Evolutionary conservation across 129 eudicot species (phyloP), one percentile per base, ranked within the genome.

Genomic region (Chrysanthemum lavandulifolium): DNA sequence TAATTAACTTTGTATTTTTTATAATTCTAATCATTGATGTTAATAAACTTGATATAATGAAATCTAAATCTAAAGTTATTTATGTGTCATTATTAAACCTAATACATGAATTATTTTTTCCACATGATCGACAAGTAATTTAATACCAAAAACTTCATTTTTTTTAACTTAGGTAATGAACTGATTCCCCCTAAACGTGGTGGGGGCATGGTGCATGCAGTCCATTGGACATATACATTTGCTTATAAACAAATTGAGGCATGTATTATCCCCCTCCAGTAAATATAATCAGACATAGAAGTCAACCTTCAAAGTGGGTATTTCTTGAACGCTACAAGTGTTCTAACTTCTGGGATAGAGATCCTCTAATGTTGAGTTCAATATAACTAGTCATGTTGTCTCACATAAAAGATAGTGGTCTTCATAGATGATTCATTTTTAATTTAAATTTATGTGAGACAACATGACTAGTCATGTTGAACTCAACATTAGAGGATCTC

Each of bases 181-280:
- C 3, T 36, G 9, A 5, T 36, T 1, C 45, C 1, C 45, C 2
- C 6, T 36, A 36, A 36, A 36, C 21, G 13, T 65, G 51, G 69
- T 33, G 52, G n/a, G 29, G 50, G 25, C 51, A 64, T 40, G 67
- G 67, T 29, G 47, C 67, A 61, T 61, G 67, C 40, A 18, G 67
- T 61, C 48, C 6, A 61, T 4, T 36, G 43, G 43, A 36, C 43
- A 36, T 36, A 36, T 5, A 10, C 13, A 27, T 27, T 4, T 61
- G 18, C 47, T 61, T 61, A 25, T 36, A 47, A 61, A 27, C 25
- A 61, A 61, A 27, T 29, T 29, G 47, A 61, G 47, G 47, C 47
- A 27, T 61, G 67, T 6, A 61, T 23, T 23, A 23, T 23, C 21
- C 27, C 27, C 16, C 3, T 14, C 0, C 66, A 27, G 4, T 23